Base-by-base conservation (phyloP, 129 eudicot species). In the Artemisia argyi region DNA sequence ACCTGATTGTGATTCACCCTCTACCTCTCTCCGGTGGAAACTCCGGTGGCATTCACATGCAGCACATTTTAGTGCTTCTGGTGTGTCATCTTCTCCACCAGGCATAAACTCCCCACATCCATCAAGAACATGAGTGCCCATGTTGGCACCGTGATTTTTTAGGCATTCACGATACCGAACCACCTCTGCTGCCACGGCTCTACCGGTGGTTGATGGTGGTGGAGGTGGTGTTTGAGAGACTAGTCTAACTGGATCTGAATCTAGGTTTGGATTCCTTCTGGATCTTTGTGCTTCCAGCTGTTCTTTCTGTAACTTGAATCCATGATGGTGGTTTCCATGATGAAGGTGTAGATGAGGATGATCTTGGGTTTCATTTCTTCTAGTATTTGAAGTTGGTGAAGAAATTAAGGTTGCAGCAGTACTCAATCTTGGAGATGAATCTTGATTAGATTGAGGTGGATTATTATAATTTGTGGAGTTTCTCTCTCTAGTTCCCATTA, bases 71-170 rank as follows among this genome's bases (percentile, higher is more conserved):
- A 92, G 50, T 22, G 84, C 81, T 74, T 86, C 89, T n/a, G 79
- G 79, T 24, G 90, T 84, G 68, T 81, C 83, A 65, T 80, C 93
- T 17, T 81, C 94, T 62, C 96, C 97, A 17, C 79, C 48, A 5
- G 96, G 94, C 97, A 92, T 92, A 82, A 92, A 92, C 44, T 92
- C 97, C 22, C 97, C 96, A 56, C 97, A 92, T 11, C 97, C 97
- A 65, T 92, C 97, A 0, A 89, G 68, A 2, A 86, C 89, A 64
- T 88, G 89, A 13, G 84, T 76, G 1, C 96, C 97, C 75, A 74
- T 79, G 78, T 73, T 84, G 6, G 91, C 96, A 7, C 94, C 93
- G 67, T 92, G 94, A 57, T 92, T 92, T 69, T 81, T 92, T 16
- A 73, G 80, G 68, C 97, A 92, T 79, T 86, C 97, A 8, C 86